phyloP scores from a whole-genome alignment of 768 basidiomycete species.

The Macrolepiota fuliginosa region DNA sequence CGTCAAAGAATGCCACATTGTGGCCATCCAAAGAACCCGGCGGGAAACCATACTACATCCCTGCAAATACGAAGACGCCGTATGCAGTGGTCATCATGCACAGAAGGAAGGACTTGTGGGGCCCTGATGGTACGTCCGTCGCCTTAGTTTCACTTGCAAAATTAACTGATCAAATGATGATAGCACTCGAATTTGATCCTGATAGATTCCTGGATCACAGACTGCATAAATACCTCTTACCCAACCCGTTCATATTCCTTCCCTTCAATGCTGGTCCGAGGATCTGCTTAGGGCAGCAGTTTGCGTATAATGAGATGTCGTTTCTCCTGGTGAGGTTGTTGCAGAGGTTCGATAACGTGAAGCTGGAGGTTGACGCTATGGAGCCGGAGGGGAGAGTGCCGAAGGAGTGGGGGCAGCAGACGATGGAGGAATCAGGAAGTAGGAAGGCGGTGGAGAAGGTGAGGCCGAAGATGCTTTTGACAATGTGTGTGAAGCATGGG shows the following conservation, averaged over 20 bases:
- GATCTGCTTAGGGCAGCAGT: slow-evolving; percentile 51
- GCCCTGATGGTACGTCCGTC: slow-evolving; percentile 50
- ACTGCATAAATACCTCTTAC: slow-evolving; percentile 48
- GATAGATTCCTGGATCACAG: slow-evolving; percentile 65
- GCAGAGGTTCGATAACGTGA: slow-evolving; percentile 43
- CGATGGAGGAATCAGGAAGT: slow-evolving; percentile 21
- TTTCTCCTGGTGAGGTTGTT: slow-evolving; percentile 47
- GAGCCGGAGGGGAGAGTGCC: slow-evolving; percentile 31
- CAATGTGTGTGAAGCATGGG: slow-evolving; percentile 41
- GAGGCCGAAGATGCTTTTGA: slow-evolving; percentile 32
- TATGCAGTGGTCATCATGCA: slow-evolving; percentile 60
- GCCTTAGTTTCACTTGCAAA: neutral
- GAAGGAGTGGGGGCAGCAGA: slow-evolving; percentile 29
- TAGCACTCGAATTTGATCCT: slow-evolving; percentile 60
- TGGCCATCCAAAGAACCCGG: slow-evolving; percentile 17
- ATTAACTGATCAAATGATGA: neutral
- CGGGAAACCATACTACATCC: slow-evolving; percentile 21
- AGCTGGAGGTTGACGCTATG: slow-evolving; percentile 37
- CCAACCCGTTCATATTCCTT: slow-evolving; percentile 56
- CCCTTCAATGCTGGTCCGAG: slow-evolving; percentile 52
- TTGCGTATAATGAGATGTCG: slow-evolving; percentile 43
- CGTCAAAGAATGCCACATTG: slow-evolving; percentile 17
- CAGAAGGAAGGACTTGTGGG: slow-evolving; percentile 62
- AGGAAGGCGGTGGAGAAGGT: slow-evolving; percentile 31
- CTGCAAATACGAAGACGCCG: slow-evolving; percentile 21